Conservation (phyloP, 768 basidiomycete genomes). For the Lyophyllum shimeji region DNA sequence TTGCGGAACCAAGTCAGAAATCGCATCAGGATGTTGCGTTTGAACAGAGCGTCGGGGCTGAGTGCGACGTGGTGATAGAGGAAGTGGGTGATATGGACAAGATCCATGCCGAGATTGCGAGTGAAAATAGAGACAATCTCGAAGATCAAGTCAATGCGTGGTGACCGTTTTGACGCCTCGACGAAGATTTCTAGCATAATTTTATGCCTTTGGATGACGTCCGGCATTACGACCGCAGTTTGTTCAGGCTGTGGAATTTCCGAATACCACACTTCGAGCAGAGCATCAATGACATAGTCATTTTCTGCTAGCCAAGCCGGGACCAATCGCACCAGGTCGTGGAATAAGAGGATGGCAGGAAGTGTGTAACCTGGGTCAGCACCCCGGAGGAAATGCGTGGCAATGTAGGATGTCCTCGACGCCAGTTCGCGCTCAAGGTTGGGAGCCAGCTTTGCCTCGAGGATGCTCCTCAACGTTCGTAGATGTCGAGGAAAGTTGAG, state of each 20-base stretch:
- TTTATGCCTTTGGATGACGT: slow-evolving; percentile 57
- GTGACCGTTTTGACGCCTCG: slow-evolving; percentile 62
- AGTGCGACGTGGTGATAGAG: slow-evolving; percentile 84
- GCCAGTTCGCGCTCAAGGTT: slow-evolving; percentile 68
- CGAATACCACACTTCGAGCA: slow-evolving; percentile 72
- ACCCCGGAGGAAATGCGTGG: slow-evolving; percentile 49
- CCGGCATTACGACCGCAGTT: slow-evolving; percentile 41
- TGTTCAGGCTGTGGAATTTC: slow-evolving; percentile 47
- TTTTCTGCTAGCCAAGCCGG: slow-evolving; percentile 74
- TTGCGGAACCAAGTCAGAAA: slow-evolving; percentile 87
- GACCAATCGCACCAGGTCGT: slow-evolving; percentile 68
- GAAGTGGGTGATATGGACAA: slow-evolving; percentile 77
- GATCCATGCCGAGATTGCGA: slow-evolving; percentile 78
- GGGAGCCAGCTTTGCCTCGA: slow-evolving; percentile 78
- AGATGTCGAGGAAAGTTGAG: slow-evolving; percentile 79
- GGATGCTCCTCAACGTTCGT: slow-evolving; percentile 79
- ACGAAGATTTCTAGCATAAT: slow-evolving; percentile 79
- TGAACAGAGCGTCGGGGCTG: slow-evolving; percentile 64
- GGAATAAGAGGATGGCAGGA: slow-evolving; percentile 74
- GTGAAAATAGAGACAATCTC: slow-evolving; percentile 83
- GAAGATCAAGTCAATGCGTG: slow-evolving; percentile 86
- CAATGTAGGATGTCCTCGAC: slow-evolving; percentile 55
- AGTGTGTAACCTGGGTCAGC: slow-evolving; percentile 51
- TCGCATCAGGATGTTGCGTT: slow-evolving; percentile 79
- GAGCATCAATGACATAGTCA: slow-evolving; percentile 62